Conservation (phyloP, 2,329 filamentous ascomycete species). For the Ophiostoma sp. region DNA sequence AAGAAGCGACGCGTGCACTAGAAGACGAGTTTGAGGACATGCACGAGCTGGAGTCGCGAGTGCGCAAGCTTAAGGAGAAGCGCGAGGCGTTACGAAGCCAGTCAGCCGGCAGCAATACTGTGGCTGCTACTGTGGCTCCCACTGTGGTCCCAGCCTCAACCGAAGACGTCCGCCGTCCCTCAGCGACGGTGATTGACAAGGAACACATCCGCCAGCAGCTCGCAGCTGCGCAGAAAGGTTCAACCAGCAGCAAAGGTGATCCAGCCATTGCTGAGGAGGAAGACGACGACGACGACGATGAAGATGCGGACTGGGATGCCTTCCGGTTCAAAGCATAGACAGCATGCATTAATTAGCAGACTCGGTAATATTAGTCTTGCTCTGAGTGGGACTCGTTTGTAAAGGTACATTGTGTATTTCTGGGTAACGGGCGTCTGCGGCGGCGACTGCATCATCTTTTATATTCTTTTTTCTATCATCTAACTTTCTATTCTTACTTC, state of each 20-base stretch:
- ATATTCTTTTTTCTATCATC: neutral
- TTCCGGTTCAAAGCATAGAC: constrained; percentile 44
- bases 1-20: constrained; percentile 67
- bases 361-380: neutral
- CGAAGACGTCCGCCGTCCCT: constrained; percentile 22
- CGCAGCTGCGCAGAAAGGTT: constrained; percentile 32
- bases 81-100: constrained; percentile 56
- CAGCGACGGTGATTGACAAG: constrained; percentile 20
- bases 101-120: neutral
- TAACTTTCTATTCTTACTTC: too few species aligned
- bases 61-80: constrained; percentile 62
- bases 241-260: constrained; percentile 37
- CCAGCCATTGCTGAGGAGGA: constrained; percentile 39
- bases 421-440: too few species aligned
- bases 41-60: constrained; percentile 69
- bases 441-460: neutral
- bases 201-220: constrained; percentile 21
- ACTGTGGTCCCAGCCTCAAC: neutral
- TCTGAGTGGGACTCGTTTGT: neutral
- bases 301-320: constrained; percentile 54
- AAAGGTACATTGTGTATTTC: neutral
- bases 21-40: constrained; percentile 79
- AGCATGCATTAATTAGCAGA: neutral
- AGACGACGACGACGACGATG: constrained; percentile 44
- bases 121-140: neutral